Evolutionary conservation across 139 green algal genomes (phyloP), one percentile per base, ranked within the genome.

Genomic region (Coccomyxa sp.): DNA sequence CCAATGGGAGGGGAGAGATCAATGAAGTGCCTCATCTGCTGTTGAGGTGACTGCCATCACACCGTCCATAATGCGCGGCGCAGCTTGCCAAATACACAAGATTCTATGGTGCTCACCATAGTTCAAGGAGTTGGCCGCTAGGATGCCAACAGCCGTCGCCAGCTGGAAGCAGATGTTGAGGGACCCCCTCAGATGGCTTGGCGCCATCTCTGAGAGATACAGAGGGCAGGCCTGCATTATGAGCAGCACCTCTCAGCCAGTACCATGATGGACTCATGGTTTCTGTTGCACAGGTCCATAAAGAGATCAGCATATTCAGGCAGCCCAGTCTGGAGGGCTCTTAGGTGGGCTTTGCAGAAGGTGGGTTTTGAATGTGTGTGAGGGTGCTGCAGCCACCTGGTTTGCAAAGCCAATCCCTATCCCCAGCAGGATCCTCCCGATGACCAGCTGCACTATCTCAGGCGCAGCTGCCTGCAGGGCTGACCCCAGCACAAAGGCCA

Each of bases 111-210:
- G n/a, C 38, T 35, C 33, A 24, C 74, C 83, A 16, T 88, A 87
- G 70, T 87, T 87, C n/a, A 87, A 50, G 18, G 84, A 75, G 39
- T 86, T 75, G 0, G 83, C 83, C 37, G 77, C 70, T n/a, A 85
- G 58, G 55, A 87, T 87, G 40, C 50, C 50, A 64, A 64, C 22
- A 1, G 83, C 86, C 4, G 75, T 82, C 0, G 38, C 75, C 24
- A 76, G 37, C 71, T 76, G 71, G 38, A 76, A 76, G 31, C 38
- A 33, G 37, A 76, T 76, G 71, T 76, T 76, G 37, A 76, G 71
- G 37, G 14, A 27, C 16, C 71, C 71, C 8, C 81, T 68, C 75
- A 71, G 44, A 4, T 54, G 37, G 36, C 33, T 55, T 0, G 81
- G 81, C 35, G 76, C 76, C 81, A 85, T 77, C 58, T 85, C 81